Conservation (phyloP, 768 basidiomycete genomes). For the Mycena olivaceomarginata region DNA sequence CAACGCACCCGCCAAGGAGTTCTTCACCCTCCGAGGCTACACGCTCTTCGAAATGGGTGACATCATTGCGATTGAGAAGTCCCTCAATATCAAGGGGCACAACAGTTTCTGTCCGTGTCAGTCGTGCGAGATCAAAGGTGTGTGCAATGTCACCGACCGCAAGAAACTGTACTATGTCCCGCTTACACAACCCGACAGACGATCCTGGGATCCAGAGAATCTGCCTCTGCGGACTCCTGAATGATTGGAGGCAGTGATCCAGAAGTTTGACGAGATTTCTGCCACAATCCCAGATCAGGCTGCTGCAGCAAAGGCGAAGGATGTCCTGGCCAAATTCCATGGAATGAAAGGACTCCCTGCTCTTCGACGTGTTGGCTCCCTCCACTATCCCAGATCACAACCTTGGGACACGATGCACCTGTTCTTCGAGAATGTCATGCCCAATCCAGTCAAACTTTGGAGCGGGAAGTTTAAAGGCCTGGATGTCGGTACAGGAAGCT, state of each 20-base stretch:
- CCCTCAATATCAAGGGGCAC: background rate
- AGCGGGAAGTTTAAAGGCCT: slow-evolving; percentile 62
- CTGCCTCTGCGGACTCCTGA: background rate
- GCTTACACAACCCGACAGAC: background rate
- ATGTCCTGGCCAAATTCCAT: background rate
- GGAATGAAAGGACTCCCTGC: slow-evolving; percentile 56
- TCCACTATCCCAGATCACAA: slow-evolving; percentile 53
- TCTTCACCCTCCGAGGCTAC: background rate
- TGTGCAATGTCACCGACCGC: background rate
- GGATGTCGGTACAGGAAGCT: slow-evolving; percentile 52
- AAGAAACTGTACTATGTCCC: background rate
- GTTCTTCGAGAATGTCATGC: slow-evolving; percentile 62
- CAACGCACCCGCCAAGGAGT: background rate
- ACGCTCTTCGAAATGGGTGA: background rate
- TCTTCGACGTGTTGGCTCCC: slow-evolving; percentile 48
- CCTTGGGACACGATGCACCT: slow-evolving; percentile 69
- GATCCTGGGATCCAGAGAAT: background rate
- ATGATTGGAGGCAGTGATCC: background rate
- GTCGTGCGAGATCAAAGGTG: background rate
- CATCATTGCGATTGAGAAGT: background rate
- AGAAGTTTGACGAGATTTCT: background rate
- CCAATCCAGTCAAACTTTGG: slow-evolving; percentile 49
- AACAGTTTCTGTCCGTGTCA: background rate
- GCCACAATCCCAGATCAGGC: background rate
- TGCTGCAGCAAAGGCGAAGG: background rate